A percentile compares a stretch with the other conserved stretches of the same genome.
phyloP scores from a whole-genome alignment of 371 early-diverging fungal genomes.

The Mucor saturninus region DNA sequence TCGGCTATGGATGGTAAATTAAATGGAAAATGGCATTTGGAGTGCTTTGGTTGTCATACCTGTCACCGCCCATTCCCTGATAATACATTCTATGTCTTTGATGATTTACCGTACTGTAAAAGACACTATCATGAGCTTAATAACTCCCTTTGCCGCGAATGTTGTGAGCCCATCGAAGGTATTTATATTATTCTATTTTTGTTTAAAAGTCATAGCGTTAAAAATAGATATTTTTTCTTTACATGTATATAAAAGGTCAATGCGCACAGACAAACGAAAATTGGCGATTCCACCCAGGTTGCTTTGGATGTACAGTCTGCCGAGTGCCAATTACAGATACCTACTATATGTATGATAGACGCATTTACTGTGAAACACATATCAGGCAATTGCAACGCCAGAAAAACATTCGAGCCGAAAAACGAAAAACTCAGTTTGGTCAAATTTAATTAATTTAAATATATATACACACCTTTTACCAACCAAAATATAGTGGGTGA shows the following conservation, averaged over 20 bases:
- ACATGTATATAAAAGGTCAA: not conserved
- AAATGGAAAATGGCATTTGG: slow-evolving; percentile 80
- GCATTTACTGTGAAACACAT: slow-evolving; percentile 81
- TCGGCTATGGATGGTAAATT: slow-evolving; percentile 80
- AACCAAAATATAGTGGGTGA: too few species aligned
- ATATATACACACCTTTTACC: too few species aligned
- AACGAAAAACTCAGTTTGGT: slow-evolving; percentile 63
- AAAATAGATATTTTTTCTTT: too few species aligned
- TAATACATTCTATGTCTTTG: slow-evolving; percentile 85
- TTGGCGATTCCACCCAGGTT: slow-evolving; percentile 54
- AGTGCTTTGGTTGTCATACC: slow-evolving; percentile 60
- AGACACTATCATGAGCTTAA: slow-evolving; percentile 84
- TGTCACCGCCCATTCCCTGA: slow-evolving; percentile 85
- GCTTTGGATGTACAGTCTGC: slow-evolving; percentile 62
- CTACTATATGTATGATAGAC: slow-evolving; percentile 80
- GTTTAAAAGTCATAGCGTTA: not conserved
- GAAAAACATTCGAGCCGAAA: slow-evolving; percentile 67
- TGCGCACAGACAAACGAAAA: slow-evolving; percentile 49
- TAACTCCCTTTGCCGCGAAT: slow-evolving; percentile 78
- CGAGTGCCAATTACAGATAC: slow-evolving; percentile 71
- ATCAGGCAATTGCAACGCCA: slow-evolving; percentile 70
- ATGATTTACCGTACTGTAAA: slow-evolving; percentile 82
- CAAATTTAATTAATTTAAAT: slow-evolving; percentile 7
- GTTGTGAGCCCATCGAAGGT: slow-evolving; percentile 84
- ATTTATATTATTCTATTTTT: slow-evolving; percentile 48